Conservation (phyloP, 2,329 filamentous ascomycete genomes). For the Diplodia seriata region DNA sequence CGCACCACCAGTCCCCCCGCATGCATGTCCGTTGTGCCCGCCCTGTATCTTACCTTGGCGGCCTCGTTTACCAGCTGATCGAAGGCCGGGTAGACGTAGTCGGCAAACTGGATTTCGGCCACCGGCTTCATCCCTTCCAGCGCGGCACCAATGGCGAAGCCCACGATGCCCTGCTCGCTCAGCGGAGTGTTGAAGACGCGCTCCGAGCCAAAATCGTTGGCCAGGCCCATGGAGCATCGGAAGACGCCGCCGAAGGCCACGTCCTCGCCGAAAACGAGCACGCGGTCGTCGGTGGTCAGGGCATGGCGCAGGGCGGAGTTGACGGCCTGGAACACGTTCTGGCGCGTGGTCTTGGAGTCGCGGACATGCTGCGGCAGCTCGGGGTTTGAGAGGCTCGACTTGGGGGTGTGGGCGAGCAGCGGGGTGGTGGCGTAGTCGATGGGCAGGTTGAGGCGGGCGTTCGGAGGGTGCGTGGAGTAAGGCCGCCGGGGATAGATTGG, state of each 20-base stretch:
- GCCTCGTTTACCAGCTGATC: conserved; percentile 95
- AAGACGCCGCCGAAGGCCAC: conserved; percentile 98
- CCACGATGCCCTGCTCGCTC: conserved; percentile 91
- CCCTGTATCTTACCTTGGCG: conserved; percentile 83
- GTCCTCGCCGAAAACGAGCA: conserved; percentile 94
- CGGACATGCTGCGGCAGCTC: conserved; percentile 71
- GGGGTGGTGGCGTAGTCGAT: conserved; percentile 85
- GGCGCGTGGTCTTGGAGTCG: conserved; percentile 64
- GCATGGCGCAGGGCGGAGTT: conserved; percentile 88
- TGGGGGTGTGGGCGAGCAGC: conserved; percentile 79
- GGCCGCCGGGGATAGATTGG: conserved; percentile 31
- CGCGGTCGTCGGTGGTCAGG: conserved; percentile 80
- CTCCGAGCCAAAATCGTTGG: conserved; percentile 84
- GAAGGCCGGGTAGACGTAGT: conserved; percentile 92
- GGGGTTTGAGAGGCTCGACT: conserved; percentile 71
- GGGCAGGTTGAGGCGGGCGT: conserved; percentile 77
- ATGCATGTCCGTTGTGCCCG: conserved; percentile 59
- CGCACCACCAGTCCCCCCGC: conserved; percentile 83
- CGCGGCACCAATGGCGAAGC: conserved; percentile 89
- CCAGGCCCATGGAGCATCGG: conserved; percentile 88
- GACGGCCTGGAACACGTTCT: conserved; percentile 94
- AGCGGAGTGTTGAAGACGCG: conserved; percentile 96
- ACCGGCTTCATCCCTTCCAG: conserved; percentile 91
- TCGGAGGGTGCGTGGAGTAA: conserved; percentile 58
- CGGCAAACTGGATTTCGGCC: conserved; percentile 94